phyloP scores from a whole-genome alignment of 208 protist genomes.

The Trypanosoma caninum region DNA sequence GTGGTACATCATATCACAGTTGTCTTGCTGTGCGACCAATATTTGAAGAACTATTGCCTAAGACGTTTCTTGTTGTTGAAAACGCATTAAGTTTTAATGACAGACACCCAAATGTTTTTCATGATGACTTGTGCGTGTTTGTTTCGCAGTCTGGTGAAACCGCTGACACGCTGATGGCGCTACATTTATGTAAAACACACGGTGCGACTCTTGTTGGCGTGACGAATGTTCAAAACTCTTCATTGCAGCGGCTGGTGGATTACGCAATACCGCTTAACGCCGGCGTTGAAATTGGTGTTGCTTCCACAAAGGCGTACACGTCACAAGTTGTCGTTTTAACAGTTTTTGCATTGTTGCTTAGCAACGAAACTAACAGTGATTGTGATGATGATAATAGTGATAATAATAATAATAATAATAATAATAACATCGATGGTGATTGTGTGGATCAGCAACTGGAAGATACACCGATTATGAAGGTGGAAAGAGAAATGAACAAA shows the following conservation, averaged over 20 bases:
- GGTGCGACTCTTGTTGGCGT: slow-evolving; percentile 88
- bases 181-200: slow-evolving; percentile 76
- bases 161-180: slow-evolving; percentile 88
- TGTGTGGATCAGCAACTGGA: too few species aligned
- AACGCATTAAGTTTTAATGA: slow-evolving; percentile 94
- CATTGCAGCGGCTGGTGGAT: slow-evolving; percentile 82
- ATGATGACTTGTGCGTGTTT: slow-evolving; percentile 90
- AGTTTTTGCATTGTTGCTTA: slow-evolving; percentile 89
- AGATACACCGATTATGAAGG: neutral
- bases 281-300: slow-evolving; percentile 95
- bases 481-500: neutral
- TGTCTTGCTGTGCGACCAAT: slow-evolving; percentile 84
- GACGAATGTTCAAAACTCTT: slow-evolving; percentile 93
- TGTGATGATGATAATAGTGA: neutral
- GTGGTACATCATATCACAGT: slow-evolving; percentile 93
- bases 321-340: slow-evolving; percentile 90
- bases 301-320: slow-evolving; percentile 97
- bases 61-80: slow-evolving; percentile 85
- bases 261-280: slow-evolving; percentile 90
- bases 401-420: neutral
- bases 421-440: too few species aligned
- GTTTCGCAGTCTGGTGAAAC: slow-evolving; percentile 95
- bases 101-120: slow-evolving; percentile 60
- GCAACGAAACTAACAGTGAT: slow-evolving; percentile 26
- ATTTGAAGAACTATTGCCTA: slow-evolving; percentile 89